phyloP scores from a whole-genome alignment of 2,329 filamentous ascomycete genomes.

The Thelonectria blattea region DNA sequence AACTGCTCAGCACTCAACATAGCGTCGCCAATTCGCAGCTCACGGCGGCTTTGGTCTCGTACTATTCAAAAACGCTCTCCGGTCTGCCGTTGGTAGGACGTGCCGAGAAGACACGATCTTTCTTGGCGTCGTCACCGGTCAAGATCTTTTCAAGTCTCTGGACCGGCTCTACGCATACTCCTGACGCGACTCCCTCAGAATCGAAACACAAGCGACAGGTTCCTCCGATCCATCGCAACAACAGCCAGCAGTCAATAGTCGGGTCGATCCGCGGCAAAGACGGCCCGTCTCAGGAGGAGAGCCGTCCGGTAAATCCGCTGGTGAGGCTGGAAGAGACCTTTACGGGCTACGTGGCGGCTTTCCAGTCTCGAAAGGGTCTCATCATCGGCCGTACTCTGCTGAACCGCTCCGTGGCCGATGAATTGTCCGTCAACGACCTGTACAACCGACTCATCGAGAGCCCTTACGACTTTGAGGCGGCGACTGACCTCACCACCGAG shows the following conservation, averaged over 20 bases:
- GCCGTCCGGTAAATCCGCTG: slow-evolving; percentile 67
- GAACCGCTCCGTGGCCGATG: slow-evolving; percentile 73
- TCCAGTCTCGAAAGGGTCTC: slow-evolving; percentile 86
- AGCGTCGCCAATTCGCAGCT: slow-evolving; percentile 69
- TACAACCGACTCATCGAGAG: slow-evolving; percentile 89
- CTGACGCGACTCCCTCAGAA: slow-evolving; percentile 35
- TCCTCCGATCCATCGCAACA: slow-evolving; percentile 49
- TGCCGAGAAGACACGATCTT: slow-evolving; percentile 69
- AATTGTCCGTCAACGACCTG: slow-evolving; percentile 83
- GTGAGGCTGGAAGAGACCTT: slow-evolving; percentile 84
- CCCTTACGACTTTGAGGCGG: slow-evolving; percentile 76
- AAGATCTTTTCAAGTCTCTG: slow-evolving; percentile 89
- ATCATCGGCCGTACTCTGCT: slow-evolving; percentile 80
- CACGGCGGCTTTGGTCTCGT: slow-evolving; percentile 73
- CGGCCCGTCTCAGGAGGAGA: slow-evolving; percentile 51
- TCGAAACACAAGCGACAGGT: slow-evolving; percentile 50
- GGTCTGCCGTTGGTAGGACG: slow-evolving; percentile 69
- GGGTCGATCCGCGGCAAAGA: slow-evolving; percentile 59
- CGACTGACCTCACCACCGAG: slow-evolving; percentile 78
- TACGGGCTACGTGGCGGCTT: slow-evolving; percentile 78
- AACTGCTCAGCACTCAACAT: slow-evolving; percentile 74
- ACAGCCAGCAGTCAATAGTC: slow-evolving; percentile 61
- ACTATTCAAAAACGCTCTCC: slow-evolving; percentile 78
- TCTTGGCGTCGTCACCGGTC: slow-evolving; percentile 83
- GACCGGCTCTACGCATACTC: slow-evolving; percentile 57